Evolutionary conservation across 2,329 filamentous ascomycete species (phyloP).

Genomic region (Byssothecium circinans): DNA sequence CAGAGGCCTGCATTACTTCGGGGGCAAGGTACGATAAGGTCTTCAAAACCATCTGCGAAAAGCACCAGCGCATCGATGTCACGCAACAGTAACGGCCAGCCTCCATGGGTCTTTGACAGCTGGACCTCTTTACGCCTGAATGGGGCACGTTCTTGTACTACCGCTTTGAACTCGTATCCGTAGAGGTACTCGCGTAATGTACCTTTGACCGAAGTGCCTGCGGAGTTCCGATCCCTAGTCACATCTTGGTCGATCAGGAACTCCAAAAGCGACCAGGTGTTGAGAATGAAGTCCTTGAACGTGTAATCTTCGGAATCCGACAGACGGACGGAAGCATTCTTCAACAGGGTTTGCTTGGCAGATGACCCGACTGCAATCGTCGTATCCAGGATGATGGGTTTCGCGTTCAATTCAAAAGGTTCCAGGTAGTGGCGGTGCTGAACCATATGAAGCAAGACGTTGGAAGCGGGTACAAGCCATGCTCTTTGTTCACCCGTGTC

Average conservation of each 20-base stretch:
- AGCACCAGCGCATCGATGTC: conserved; percentile 23
- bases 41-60: conserved; percentile 20
- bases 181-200: conserved; percentile 5
- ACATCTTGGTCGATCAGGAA: conserved; percentile 19
- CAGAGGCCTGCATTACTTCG: conserved; percentile 9
- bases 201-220: conserved; percentile 8
- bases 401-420: conserved; percentile 11
- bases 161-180: conserved; percentile 19
- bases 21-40: conserved; percentile 12
- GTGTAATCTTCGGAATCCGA: conserved; percentile 13
- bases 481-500: conserved; percentile 13
- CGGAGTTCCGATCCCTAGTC: conserved; percentile 1
- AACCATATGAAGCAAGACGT: conserved; percentile 20
- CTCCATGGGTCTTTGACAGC: conserved; percentile 14
- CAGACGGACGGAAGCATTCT: conserved; percentile 2
- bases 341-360: conserved; percentile 8
- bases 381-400: conserved; percentile 6
- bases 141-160: conserved; percentile 18
- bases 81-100: conserved; percentile 14
- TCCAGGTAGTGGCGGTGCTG: conserved; percentile 17
- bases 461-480: conserved; percentile 19
- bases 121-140: conserved; percentile 10
- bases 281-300: conserved; percentile 12
- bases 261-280: conserved; percentile 20
- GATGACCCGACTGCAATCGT: conserved; percentile 1